Base-by-base conservation (phyloP, 805 yeast genomes). In the Zygoascus flipseniorum region DNA sequence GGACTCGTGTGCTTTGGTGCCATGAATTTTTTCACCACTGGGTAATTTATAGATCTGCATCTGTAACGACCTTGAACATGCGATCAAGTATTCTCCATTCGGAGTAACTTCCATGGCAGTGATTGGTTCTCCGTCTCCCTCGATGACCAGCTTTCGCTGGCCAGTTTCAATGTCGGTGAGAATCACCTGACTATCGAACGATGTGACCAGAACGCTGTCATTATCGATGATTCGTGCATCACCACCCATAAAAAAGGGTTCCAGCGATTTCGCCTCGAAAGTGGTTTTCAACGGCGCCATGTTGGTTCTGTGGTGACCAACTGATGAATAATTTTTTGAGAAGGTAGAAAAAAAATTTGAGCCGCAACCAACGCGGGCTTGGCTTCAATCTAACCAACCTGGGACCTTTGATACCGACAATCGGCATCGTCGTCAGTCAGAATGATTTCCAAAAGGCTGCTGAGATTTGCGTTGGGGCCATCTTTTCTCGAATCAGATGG, bases 221-320 rank as follows among this genome's bases (percentile, higher is more conserved):
- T 82, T 84, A 13, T 68, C 70, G 2, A 89, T 79, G 10, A 88
- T 65, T 0, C 88, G 73, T 1, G 89, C 93, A 1, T 93, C 80
- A 5, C 93, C 88, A 28, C 97, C 96, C 14, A 87, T 80, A 66
- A 88, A 93, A 61, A 90, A 83, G 14, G 99, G 98, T 44, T 80
- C 82, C 43, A 92, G 75, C 52, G 80, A 77, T 10, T 61, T 62
- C 56, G 75, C 71, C 52, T 67, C 70, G 59, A 73, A 79, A 19
- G 77, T 69, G 4, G 76, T 72, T 54, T 69, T 73, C 35, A 73
- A 37, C 19, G 45, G 18, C 9, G 47, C 35, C 43, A 42, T 31
- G 32, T 47, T 23, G 44, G 14, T 14, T 11, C 8, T 5, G 13
- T 35, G 28, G 28, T 39, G 28, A 37, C 39, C 46, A 48, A n/a